Conservation (phyloP, 2,329 filamentous ascomycete species). For the Cladosporium austrohemisphaericum region DNA sequence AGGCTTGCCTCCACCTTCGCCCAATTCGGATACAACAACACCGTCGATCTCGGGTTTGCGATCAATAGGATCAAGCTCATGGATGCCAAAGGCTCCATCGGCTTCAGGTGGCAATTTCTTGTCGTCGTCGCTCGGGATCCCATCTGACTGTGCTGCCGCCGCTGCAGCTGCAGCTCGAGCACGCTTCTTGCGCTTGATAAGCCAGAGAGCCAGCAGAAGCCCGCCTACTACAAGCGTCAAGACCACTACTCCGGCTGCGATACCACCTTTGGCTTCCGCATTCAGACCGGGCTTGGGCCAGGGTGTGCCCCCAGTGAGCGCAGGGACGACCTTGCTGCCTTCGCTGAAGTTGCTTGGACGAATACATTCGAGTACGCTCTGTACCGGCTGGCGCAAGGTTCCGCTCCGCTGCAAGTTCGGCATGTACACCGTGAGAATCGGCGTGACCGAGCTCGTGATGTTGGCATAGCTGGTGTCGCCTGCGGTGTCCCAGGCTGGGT, state of each 20-base stretch:
- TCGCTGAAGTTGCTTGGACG: background rate
- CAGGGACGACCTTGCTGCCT: background rate
- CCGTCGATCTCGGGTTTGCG: background rate
- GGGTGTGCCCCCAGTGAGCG: background rate
- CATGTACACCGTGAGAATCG: background rate
- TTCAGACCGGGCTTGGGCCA: background rate
- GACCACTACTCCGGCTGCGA: background rate
- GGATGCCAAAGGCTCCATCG: background rate
- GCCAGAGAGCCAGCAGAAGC: background rate
- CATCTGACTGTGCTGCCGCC: background rate
- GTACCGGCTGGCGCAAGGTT: background rate
- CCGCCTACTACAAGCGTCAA: background rate
- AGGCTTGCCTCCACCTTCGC: background rate
- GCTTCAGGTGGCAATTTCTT: constrained; percentile 4
- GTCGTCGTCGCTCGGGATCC: background rate
- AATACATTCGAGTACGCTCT: background rate
- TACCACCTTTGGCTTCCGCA: constrained; percentile 1
- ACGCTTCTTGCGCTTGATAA: constrained; percentile 5
- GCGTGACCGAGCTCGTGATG: background rate
- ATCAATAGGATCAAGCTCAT: background rate
- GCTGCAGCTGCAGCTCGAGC: background rate
- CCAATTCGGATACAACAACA: background rate
- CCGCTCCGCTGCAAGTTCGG: background rate
- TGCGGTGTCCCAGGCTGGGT: background rate
- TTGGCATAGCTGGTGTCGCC: background rate